phyloP scores from a whole-genome alignment of 768 basidiomycete species.

The Aureoboletus auriporus region DNA sequence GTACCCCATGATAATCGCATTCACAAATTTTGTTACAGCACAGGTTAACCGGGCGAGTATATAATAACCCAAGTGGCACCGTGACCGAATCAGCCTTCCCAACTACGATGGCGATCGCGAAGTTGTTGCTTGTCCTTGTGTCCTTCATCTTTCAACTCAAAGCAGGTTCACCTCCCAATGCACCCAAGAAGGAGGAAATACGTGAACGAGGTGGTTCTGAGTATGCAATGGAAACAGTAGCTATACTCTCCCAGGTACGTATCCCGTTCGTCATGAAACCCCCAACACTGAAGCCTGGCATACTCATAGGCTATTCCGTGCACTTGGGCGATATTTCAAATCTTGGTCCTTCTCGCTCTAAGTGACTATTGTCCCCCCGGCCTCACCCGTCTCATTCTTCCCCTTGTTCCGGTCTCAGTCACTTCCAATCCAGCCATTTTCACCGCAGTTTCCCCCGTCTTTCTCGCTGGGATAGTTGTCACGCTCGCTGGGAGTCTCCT shows the following conservation, averaged over 20 bases:
- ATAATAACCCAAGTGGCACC: too few species aligned
- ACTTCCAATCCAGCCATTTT: conserved; percentile 1
- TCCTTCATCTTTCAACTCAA: not conserved
- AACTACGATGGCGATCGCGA: too few species aligned
- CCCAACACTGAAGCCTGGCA: not conserved
- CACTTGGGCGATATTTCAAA: conserved; percentile 10
- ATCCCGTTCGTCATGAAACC: not conserved
- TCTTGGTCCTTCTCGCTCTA: not conserved
- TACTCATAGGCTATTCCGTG: not conserved
- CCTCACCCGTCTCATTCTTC: conserved; percentile 2
- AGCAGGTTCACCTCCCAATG: not conserved
- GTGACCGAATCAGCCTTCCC: too few species aligned
- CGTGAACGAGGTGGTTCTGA: conserved; percentile 11
- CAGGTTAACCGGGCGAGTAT: too few species aligned
- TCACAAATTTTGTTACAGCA: too few species aligned
- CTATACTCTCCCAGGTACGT: not conserved
- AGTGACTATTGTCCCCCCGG: not conserved
- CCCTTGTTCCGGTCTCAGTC: not conserved
- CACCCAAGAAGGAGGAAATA: conserved; percentile 1
- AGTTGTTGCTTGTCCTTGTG: not conserved
- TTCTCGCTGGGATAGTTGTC: conserved; percentile 8
- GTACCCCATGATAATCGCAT: too few species aligned
- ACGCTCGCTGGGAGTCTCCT: conserved; percentile 8
- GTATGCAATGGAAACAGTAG: too few species aligned
- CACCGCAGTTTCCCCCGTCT: conserved; percentile 10